phyloP scores from a whole-genome alignment of 768 basidiomycete genomes.

The Russula brevipes region DNA sequence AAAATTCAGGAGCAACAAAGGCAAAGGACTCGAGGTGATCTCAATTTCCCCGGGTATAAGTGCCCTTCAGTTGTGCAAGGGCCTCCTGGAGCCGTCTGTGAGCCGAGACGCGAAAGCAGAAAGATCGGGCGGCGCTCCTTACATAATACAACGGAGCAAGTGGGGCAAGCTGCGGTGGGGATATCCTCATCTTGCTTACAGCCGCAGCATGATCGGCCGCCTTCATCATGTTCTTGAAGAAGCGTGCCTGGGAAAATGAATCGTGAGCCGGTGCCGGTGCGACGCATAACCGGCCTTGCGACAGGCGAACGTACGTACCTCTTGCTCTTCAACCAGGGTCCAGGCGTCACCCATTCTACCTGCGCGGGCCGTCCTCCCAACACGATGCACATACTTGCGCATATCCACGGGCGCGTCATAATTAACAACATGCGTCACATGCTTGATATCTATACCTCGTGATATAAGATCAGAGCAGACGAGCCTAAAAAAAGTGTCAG shows the following conservation, averaged over 20 bases:
- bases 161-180: slow-evolving; percentile 13
- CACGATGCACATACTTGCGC: slow-evolving; percentile 96
- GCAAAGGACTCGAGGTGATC: not conserved
- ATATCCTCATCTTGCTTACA: slow-evolving; percentile 8
- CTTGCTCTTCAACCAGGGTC: slow-evolving; percentile 94
- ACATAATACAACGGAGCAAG: slow-evolving; percentile 20
- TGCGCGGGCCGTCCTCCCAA: slow-evolving; percentile 92
- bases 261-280: not conserved
- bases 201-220: slow-evolving; percentile 12
- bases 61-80: slow-evolving; percentile 16
- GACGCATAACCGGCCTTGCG: too few relatives aligned
- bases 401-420: slow-evolving; percentile 98
- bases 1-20: too few relatives aligned
- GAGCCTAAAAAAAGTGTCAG: slow-evolving; percentile 45
- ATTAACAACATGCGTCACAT: slow-evolving; percentile 88
- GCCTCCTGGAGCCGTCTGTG: slow-evolving; percentile 9
- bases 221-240: slow-evolving; percentile 25
- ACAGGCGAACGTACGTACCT: slow-evolving; percentile 39
- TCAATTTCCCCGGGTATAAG: slow-evolving; percentile 11
- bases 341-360: slow-evolving; percentile 86
- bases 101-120: not conserved
- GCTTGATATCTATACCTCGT: slow-evolving; percentile 90
- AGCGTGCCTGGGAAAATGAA: slow-evolving; percentile 14
- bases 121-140: not conserved
- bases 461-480: slow-evolving; percentile 97